phyloP scores from a whole-genome alignment of 1,284 basidiomycete genomes.

The Singerocomus rubriflavus region DNA sequence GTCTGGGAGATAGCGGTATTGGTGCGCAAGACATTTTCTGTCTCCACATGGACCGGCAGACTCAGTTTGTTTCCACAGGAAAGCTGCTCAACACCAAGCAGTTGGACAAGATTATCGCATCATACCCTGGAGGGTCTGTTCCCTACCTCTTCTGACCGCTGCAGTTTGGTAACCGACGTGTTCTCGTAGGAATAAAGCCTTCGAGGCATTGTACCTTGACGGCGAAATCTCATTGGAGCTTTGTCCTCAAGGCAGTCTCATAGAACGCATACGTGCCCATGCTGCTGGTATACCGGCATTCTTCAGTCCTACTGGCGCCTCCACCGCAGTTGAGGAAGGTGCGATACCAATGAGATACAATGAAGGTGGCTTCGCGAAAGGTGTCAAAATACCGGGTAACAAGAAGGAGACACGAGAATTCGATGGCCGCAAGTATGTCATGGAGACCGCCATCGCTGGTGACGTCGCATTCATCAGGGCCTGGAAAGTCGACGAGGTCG shows the following conservation, averaged over 20 bases:
- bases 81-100: conserved; percentile 76
- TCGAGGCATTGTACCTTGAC: conserved; percentile 74
- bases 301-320: conserved; percentile 93
- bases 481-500: conserved; percentile 93
- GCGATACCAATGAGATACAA: conserved; percentile 76
- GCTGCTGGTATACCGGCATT: conserved; percentile 96
- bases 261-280: conserved; percentile 88
- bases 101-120: conserved; percentile 82
- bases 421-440: conserved; percentile 78
- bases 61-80: conserved; percentile 43
- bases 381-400: conserved; percentile 67
- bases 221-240: conserved; percentile 86
- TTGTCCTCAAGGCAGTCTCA: conserved; percentile 88
- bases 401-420: conserved; percentile 81
- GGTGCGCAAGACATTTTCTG: conserved; percentile 46
- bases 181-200: conserved; percentile 65
- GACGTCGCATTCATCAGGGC: conserved; percentile 90
- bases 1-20: conserved; percentile 73
- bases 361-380: conserved; percentile 59
- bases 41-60: not conserved
- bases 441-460: conserved; percentile 85
- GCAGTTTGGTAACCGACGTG: not conserved
- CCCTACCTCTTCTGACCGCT: not conserved
- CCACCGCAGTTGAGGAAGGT: conserved; percentile 80
- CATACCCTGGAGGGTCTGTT: conserved; percentile 80